These are phyloP conservation scores for Suillus ampliporus DNA, from an alignment of 768 basidiomycete species.

Conservation along the genomic window DNA sequence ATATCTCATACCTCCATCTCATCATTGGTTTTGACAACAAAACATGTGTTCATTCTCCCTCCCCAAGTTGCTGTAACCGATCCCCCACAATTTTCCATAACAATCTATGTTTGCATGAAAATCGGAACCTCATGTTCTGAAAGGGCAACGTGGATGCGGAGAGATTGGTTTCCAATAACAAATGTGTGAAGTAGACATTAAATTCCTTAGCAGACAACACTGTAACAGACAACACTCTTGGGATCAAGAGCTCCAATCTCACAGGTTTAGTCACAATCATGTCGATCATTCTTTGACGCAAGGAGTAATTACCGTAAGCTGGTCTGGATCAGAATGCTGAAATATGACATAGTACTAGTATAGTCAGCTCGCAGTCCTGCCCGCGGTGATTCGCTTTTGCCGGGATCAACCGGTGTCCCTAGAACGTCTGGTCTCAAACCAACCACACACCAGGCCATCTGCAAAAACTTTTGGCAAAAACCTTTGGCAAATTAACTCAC, in stretches of 20 bases:
- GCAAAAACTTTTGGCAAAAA: constrained; percentile 3
- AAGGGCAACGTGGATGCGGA: not conserved
- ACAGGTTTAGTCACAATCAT: not conserved
- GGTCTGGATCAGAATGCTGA: not conserved
- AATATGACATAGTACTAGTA: no score
- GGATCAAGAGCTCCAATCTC: not conserved
- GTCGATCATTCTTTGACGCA: constrained; percentile 6
- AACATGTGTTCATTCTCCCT: not conserved
- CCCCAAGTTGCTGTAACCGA: not conserved
- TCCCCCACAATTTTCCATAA: constrained; percentile 8
- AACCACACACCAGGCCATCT: not conserved
- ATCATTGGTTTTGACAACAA: not conserved
- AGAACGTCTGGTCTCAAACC: not conserved
- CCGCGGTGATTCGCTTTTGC: no score
- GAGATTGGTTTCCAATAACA: not conserved
- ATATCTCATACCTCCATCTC: not conserved
- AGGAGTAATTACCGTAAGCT: not conserved
- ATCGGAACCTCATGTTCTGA: not conserved
- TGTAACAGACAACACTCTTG: not conserved
- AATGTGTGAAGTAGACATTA: not conserved
- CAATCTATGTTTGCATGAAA: not conserved
- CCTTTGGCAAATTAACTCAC: not conserved
- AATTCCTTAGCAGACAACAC: not conserved
- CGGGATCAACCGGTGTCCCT: no score
- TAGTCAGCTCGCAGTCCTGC: no score